These are phyloP conservation scores for Eucalyptus regnans DNA, from an alignment of 345 rosid species.

Conservation along the genomic window DNA sequence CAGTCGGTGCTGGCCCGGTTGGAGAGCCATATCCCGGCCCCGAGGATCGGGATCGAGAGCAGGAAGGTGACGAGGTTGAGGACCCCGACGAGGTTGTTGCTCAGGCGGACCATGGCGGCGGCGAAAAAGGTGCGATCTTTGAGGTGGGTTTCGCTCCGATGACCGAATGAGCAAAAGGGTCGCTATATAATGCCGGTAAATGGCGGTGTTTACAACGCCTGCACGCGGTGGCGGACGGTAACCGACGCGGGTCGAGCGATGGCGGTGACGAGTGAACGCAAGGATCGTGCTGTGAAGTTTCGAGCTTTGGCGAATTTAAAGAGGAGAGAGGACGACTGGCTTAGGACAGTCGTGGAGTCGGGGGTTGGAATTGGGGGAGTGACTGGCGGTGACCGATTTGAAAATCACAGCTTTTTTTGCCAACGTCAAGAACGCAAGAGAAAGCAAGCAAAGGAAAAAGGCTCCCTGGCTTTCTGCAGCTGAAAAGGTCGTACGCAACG, in stretches of 20 bases:
- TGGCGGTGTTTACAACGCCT: not conserved
- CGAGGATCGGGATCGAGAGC: conserved; percentile 68
- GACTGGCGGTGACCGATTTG: not conserved
- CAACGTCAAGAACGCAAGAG: not conserved
- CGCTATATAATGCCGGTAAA: not conserved
- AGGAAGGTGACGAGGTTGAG: conserved; percentile 70
- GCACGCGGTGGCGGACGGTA: not conserved
- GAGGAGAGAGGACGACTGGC: not conserved
- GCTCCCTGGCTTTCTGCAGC: not conserved
- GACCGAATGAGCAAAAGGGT: not conserved
- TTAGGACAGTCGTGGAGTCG: not conserved
- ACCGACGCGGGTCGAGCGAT: not conserved
- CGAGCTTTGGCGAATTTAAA: not conserved
- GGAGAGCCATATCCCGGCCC: conserved; percentile 65
- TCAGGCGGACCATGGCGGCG: conserved; percentile 26
- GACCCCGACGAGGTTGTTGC: conserved; percentile 71
- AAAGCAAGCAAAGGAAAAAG: not conserved
- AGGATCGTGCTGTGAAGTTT: too few species aligned
- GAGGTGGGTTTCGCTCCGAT: not conserved
- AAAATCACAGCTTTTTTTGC: not conserved
- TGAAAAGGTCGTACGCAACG: not conserved
- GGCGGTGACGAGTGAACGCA: not conserved
- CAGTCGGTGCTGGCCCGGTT: conserved; percentile 53
- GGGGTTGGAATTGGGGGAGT: not conserved
- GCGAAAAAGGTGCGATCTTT: not conserved